Evolutionary conservation across 2,329 filamentous ascomycete species (phyloP), one percentile per base, ranked within the genome.

Genomic region (Xylariaceae sp.): DNA sequence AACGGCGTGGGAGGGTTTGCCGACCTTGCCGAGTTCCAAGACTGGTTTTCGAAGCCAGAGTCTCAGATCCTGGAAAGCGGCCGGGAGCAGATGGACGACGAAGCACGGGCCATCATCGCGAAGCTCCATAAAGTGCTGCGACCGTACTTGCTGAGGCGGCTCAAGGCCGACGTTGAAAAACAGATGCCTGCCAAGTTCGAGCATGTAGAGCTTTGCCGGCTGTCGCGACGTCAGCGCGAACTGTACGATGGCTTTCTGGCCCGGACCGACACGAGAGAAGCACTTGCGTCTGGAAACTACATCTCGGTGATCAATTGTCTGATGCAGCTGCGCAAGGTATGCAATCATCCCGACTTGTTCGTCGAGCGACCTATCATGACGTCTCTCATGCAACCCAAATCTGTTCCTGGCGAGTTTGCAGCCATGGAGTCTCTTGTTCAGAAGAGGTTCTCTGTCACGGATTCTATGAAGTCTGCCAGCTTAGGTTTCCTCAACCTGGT

Each of bases 181-280:
- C 92, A 98, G 60, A 95, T 98, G 86, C 92, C 94, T 0, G 89
- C 80, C 45, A 98, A 98, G 61, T 95, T 95, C 57, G 94, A 98
- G 61, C 89, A 96, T 56, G 88, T 98, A 14, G 86, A 97, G 48
- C 89, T 94, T 56, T 98, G 92, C 62, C 85, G 90, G 31, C 71
- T 98, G 4, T 97, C 90, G 5, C 96, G 97, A 61, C 82, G 92
- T 16, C 92, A 98, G 59, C 81, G 92, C 30, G 92, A 95, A 63
- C 69, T 98, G 7, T 98, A 98, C 56, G 92, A 98, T 63, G 90
- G 90, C 2, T 98, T 97, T 63, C 80, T 98, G 67, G 88, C 87
- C 23, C 81, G 89, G 40, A 83, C 84, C 3, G 88, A 95, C 53
- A 97, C 92, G 0, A 82, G 88, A 48, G 84, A 88, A 43, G 96